Conservation (phyloP, 164 flowering plant genomes). For the Santalum album region DNA sequence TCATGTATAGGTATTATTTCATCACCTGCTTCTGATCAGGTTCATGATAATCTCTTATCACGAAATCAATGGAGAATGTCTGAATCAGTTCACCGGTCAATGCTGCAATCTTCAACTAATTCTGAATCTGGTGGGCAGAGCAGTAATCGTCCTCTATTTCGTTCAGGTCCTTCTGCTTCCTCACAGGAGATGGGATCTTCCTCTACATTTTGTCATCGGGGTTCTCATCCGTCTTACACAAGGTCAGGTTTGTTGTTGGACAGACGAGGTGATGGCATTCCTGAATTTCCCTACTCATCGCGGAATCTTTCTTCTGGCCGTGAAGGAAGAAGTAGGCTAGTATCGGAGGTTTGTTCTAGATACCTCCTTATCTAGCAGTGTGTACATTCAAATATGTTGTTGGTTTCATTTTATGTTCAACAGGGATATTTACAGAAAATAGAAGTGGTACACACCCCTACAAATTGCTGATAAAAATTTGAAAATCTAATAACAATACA, state of each 20-base stretch:
- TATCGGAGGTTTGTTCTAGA: constrained; percentile 70
- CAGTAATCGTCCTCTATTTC: constrained; percentile 21
- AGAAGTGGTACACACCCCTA: too few species aligned
- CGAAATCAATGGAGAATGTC: constrained; percentile 46
- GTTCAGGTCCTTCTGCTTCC: constrained; percentile 25
- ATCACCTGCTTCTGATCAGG: constrained; percentile 32
- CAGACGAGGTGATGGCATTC: constrained; percentile 51
- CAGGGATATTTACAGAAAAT: too few species aligned
- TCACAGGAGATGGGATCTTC: constrained; percentile 33
- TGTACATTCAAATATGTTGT: too few species aligned
- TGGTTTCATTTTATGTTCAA: too few species aligned
- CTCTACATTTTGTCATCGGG: constrained; percentile 35
- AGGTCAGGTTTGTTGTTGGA: constrained; percentile 54
- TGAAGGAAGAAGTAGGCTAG: constrained; percentile 68
- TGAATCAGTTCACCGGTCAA: constrained; percentile 48
- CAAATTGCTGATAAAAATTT: too few species aligned
- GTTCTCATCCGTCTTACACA: constrained; percentile 27
- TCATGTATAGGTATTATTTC: constrained; percentile 32
- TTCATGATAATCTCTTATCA: constrained; percentile 26
- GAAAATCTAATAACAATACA: too few species aligned
- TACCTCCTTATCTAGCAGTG: too few species aligned
- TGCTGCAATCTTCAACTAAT: constrained; percentile 36
- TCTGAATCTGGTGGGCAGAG: constrained; percentile 35
- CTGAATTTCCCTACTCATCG: constrained; percentile 45
- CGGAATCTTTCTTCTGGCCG: constrained; percentile 43